These are phyloP conservation scores for Kazachstania bromeliacearum DNA, from an alignment of 805 yeast genomes.

Conservation along the genomic window DNA sequence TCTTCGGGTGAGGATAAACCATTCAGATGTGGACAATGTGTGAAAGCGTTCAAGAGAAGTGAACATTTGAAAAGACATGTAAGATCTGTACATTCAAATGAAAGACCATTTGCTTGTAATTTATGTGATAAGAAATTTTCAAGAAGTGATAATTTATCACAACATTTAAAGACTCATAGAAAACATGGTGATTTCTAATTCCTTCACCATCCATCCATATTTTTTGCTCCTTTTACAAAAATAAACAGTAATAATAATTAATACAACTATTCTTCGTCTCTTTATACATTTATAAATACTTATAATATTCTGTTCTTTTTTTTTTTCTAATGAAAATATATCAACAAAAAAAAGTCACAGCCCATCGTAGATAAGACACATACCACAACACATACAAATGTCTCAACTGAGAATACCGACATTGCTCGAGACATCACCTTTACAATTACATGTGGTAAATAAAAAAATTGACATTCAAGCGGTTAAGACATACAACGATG, in stretches of 20 bases:
- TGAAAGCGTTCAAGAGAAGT: constrained; percentile 45
- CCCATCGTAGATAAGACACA: no score
- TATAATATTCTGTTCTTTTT: neutral
- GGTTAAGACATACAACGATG: constrained; percentile 3
- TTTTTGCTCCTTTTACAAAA: neutral
- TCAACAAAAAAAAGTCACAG: no score
- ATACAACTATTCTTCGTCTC: neutral
- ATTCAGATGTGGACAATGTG: constrained; percentile 33
- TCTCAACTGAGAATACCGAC: constrained; percentile 1
- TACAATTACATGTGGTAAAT: neutral
- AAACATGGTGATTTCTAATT: constrained; percentile 28
- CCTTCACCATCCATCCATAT: no score
- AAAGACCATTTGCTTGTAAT: constrained; percentile 51
- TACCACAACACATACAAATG: no score
- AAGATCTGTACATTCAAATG: constrained; percentile 54
- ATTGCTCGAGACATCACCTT: neutral
- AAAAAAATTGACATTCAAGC: neutral
- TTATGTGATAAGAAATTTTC: constrained; percentile 55
- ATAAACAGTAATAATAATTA: neutral
- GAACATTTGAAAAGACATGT: constrained; percentile 63
- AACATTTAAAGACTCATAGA: constrained; percentile 50
- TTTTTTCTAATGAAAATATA: no score
- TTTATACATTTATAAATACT: neutral
- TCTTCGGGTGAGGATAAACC: constrained; percentile 24
- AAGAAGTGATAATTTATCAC: constrained; percentile 57